Conservation (phyloP, 2,329 filamentous ascomycete genomes). For the Epicoccum nigrum region DNA sequence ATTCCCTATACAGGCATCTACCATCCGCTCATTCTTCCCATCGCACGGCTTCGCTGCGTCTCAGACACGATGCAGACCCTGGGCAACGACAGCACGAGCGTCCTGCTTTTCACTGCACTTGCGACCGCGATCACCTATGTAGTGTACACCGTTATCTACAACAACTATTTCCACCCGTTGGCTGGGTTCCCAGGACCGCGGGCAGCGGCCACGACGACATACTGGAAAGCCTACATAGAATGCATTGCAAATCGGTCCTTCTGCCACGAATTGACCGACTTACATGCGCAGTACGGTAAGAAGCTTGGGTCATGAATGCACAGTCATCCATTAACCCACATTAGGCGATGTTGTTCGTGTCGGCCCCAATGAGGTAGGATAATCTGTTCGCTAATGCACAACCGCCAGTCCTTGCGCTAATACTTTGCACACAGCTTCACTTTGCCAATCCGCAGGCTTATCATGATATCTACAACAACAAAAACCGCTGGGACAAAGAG, state of each 20-base stretch:
- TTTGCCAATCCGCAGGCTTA: conserved; percentile 52
- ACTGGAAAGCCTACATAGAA: conserved; percentile 41
- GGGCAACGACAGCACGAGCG: conserved; percentile 4
- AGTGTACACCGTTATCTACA: conserved; percentile 35
- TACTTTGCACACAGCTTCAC: conserved; percentile 46
- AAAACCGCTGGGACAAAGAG: conserved; percentile 53
- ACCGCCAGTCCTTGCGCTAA: conserved; percentile 4
- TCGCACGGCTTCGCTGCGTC: background rate
- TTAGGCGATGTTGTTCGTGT: conserved; percentile 36
- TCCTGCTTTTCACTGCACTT: conserved; percentile 21
- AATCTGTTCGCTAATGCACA: background rate
- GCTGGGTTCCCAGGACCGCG: conserved; percentile 51
- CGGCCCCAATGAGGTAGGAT: conserved; percentile 36
- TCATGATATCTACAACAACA: conserved; percentile 52
- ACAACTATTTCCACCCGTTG: conserved; percentile 52
- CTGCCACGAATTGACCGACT: conserved; percentile 31
- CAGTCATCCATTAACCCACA: conserved; percentile 15
- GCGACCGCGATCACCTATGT: conserved; percentile 23
- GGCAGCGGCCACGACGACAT: conserved; percentile 26
- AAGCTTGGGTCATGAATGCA: background rate
- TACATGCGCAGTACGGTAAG: conserved; percentile 38
- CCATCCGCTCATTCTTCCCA: background rate
- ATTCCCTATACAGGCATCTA: background rate
- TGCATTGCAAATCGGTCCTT: conserved; percentile 37
- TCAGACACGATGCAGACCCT: conserved; percentile 1